Evolutionary conservation across 129 eudicot species (phyloP).

Genomic region (Artemisia annua): DNA sequence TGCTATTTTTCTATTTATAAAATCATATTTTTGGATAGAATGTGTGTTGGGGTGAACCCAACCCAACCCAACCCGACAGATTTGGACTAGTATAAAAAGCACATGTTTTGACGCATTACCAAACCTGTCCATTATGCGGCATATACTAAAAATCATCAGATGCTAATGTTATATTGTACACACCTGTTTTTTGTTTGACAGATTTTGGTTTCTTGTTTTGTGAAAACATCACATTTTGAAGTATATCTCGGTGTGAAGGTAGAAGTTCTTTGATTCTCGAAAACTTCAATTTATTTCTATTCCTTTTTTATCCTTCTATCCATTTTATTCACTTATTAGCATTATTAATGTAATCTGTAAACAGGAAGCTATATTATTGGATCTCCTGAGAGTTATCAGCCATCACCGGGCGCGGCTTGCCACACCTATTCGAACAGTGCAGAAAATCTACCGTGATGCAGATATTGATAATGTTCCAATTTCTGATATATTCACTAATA

Average conservation of each 20-base stretch:
- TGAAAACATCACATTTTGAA: conserved; percentile 73
- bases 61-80: too few relatives aligned
- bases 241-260: conserved; percentile 64
- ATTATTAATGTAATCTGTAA: conserved; percentile 4
- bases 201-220: conserved; percentile 82
- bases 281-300: conserved; percentile 2
- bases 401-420: conserved; percentile 86
- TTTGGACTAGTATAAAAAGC: too few relatives aligned
- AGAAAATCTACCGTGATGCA: conserved; percentile 55
- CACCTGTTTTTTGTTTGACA: conserved; percentile 29
- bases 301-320: neutral
- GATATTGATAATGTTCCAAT: conserved; percentile 53
- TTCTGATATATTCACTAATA: conserved; percentile 45
- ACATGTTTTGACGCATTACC: too few relatives aligned
- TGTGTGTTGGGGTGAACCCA: too few relatives aligned
- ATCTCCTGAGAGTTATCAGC: conserved; percentile 78
- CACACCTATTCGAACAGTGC: conserved; percentile 74
- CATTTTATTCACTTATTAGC: neutral
- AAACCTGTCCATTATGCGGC: too few relatives aligned
- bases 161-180: conserved; percentile 17
- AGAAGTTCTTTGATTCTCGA: conserved; percentile 6
- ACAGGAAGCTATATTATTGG: conserved; percentile 74
- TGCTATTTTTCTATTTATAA: too few relatives aligned
- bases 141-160: neutral
- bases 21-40: too few relatives aligned